phyloP scores from a whole-genome alignment of 495 filamentous ascomycete genomes.

The Hyaloscypha finlandica region DNA sequence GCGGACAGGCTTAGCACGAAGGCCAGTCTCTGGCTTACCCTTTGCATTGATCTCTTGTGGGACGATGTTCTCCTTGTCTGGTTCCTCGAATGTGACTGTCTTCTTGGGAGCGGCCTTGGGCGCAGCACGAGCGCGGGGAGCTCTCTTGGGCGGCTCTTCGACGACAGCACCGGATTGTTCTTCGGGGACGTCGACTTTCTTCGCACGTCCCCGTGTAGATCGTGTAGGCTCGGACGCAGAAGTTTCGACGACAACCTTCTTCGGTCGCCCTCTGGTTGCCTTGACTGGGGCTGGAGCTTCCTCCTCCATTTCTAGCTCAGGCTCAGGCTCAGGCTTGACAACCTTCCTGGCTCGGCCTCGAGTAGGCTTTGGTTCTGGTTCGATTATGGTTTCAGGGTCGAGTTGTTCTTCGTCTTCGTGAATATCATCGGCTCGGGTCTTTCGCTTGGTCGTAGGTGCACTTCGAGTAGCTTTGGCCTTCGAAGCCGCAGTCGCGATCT shows the following conservation, averaged over 20 bases:
- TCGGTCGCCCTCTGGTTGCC: slow-evolving; percentile 41
- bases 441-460: slow-evolving; percentile 44
- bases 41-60: slow-evolving; percentile 27
- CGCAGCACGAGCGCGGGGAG: slow-evolving; percentile 38
- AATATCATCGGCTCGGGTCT: slow-evolving; percentile 46
- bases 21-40: slow-evolving; percentile 37
- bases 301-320: slow-evolving; percentile 30
- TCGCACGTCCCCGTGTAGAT: slow-evolving; percentile 41
- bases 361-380: slow-evolving; percentile 39
- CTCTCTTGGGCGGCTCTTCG: slow-evolving; percentile 33
- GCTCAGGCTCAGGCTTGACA: slow-evolving; percentile 30
- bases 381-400: slow-evolving; percentile 46
- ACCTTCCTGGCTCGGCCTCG: slow-evolving; percentile 49
- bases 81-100: slow-evolving; percentile 56
- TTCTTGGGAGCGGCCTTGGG: slow-evolving; percentile 46
- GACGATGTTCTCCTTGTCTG: slow-evolving; percentile 56
- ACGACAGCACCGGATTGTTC: slow-evolving; percentile 32
- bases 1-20: slow-evolving; percentile 47
- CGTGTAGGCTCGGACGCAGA: slow-evolving; percentile 33
- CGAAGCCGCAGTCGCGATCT: slow-evolving; percentile 39
- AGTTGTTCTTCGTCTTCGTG: slow-evolving; percentile 40
- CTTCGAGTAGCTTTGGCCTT: slow-evolving; percentile 42
- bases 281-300: slow-evolving; percentile 30
- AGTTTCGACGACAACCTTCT: slow-evolving; percentile 27
- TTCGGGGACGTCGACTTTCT: slow-evolving; percentile 25